Evolutionary conservation across 768 basidiomycete genomes (phyloP), one percentile per base, ranked within the genome.

Genomic region (Postia placenta): DNA sequence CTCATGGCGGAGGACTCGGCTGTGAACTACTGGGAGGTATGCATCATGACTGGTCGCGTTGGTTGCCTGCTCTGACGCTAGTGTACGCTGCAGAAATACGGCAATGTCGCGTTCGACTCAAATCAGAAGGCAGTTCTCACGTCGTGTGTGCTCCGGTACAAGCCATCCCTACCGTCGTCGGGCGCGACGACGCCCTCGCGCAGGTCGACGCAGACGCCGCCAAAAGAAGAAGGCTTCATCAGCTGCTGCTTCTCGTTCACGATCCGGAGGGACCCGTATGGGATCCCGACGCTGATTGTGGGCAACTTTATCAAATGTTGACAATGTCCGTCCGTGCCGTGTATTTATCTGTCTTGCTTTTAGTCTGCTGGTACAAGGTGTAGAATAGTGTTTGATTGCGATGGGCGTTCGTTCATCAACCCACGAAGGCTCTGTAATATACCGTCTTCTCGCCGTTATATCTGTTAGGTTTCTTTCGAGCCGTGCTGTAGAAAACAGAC

Each of bases 1-100:
- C 78, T 98, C 42, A 96, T 99, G 94, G 87, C 93, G 0, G 95
- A 99, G 66, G 93, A 95, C 63, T 87, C 85, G 1, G 92, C 93
- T 2, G 93, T 96, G 36, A 92, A 94, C 63, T 97, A 96, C 60
- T 97, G 92, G 92, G 94, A 98, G 82, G 92, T 87, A 28, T 36
- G 30, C 26, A 5, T 19, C 23, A 23, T n/a, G 20, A 36, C 27
- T 11, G 9, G 6, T n/a, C n/a, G n/a, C n/a, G n/a, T n/a, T n/a
- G n/a, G n/a, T 20, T 11, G 17, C 19, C 2, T 48, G 38, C n/a
- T 27, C 5, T 40, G 28, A 5, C 17, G 7, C 24, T 19, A 42
- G 20, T 42, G 17, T 23, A 22, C 11, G 12, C n/a, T 35, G 39
- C 64, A 92, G 88, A 93, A 96, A 85, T 96, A 96, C 60, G 92